Base-by-base conservation (phyloP, 108 stramenopile species). In the Pinguiococcus pyrenoidosus region DNA sequence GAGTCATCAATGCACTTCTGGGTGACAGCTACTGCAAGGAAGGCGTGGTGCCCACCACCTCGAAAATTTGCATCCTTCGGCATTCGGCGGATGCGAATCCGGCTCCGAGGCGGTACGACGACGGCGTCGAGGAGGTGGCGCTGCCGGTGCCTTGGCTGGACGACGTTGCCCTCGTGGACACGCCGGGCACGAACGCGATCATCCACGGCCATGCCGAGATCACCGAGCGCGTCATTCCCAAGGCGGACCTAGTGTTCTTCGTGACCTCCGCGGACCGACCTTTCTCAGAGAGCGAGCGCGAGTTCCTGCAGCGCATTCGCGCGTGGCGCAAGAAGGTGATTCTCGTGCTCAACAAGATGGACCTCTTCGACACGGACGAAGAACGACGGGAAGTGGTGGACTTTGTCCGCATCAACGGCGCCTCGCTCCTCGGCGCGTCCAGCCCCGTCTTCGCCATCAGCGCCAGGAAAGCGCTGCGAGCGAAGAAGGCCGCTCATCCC, bases 191-290 rank as follows among this genome's bases (percentile, higher is more conserved):
- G 10, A 85, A 85, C 44, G 80, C 81, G 2, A 65, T 80, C 6
- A 51, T 76, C 40, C n/a, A n/a, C n/a, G 32, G 62, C 24, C 71
- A 85, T 37, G 80, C 81, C 59, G 79, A 79, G 1, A 72, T 64
- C 9, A 85, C 81, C 4, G 41, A 77, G 38, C 56, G 65, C 24
- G 53, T 82, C 32, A 46, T 85, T 0, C 84, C 81, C n/a, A 47
- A 69, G 38, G 84, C 84, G n/a, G 84, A 85, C 51, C 54, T 81
- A 37, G 76, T 85, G 18, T 50, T 85, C 16, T 85, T 85, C 51
- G 78, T 82, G 9, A 82, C 81, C 4, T 79, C 78, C 28, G 84
- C 84, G 1, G 84, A 85, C 51, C 69, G 81, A 38, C 84, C 84
- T 14, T 82, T 85, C 49, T 64, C 79, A 1, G 81, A 85, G 41